These are phyloP conservation scores for Aspergillus thermomutatus DNA, from an alignment of 2,329 filamentous ascomycete genomes.

Conservation along the genomic window DNA sequence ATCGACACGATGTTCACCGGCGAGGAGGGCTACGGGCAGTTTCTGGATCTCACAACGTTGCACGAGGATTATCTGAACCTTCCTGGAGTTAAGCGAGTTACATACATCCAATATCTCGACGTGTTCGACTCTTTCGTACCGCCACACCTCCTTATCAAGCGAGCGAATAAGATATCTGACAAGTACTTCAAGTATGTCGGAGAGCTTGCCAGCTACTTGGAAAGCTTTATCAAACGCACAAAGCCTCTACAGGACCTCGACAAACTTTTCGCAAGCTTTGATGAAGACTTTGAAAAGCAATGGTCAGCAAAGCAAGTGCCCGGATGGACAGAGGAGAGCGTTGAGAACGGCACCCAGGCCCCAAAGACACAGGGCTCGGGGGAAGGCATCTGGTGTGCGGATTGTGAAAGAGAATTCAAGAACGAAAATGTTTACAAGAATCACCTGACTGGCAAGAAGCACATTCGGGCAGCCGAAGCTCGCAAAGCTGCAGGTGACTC, in stretches of 20 bases:
- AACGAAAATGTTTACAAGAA: constrained; percentile 92
- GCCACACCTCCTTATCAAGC: constrained; percentile 70
- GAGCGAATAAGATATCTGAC: constrained; percentile 83
- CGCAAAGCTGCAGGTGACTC: constrained; percentile 48
- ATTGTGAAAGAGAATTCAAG: constrained; percentile 92
- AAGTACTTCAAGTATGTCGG: constrained; percentile 88
- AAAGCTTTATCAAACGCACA: constrained; percentile 80
- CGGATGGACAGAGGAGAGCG: constrained; percentile 67
- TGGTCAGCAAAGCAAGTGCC: constrained; percentile 79
- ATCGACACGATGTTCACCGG: constrained; percentile 93
- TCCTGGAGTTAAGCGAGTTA: constrained; percentile 76
- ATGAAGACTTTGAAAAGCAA: constrained; percentile 75
- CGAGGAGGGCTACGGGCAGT: constrained; percentile 89
- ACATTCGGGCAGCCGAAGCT: constrained; percentile 75
- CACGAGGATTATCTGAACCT: constrained; percentile 92
- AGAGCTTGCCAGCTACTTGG: constrained; percentile 75
- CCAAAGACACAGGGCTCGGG: constrained; percentile 54
- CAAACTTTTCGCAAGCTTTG: constrained; percentile 70
- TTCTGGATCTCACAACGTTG: constrained; percentile 78
- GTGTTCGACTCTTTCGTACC: constrained; percentile 81
- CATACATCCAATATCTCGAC: constrained; percentile 90
- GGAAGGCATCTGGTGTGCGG: constrained; percentile 81
- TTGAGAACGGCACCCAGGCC: constrained; percentile 37
- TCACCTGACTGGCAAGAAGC: constrained; percentile 87
- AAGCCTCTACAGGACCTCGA: constrained; percentile 83